Conservation (phyloP, 2,329 filamentous ascomycete species). For the Zymoseptoria passerinii region DNA sequence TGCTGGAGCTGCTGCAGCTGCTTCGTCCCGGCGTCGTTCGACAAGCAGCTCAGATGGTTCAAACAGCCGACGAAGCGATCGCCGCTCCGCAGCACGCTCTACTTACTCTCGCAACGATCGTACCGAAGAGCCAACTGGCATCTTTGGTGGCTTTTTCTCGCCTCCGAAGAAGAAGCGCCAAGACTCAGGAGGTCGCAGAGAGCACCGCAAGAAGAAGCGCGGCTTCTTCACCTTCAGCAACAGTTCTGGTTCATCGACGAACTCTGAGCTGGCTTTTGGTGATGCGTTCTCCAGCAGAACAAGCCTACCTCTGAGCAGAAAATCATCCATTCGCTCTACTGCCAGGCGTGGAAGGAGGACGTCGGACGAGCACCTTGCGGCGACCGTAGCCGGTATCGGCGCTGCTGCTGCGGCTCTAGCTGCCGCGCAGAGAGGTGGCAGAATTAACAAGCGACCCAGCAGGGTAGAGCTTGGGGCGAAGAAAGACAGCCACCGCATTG, state of each 20-base stretch:
- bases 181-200: slow-evolving; percentile 6
- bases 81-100: slow-evolving; percentile 6
- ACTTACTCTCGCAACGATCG: slow-evolving; percentile 13
- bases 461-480: slow-evolving; percentile 22
- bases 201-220: slow-evolving; percentile 31
- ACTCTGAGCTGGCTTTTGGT: slow-evolving; percentile 41
- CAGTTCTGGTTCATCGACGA: slow-evolving; percentile 37
- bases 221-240: slow-evolving; percentile 45
- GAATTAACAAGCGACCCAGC: slow-evolving; percentile 20
- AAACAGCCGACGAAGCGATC: slow-evolving; percentile 7
- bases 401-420: slow-evolving; percentile 43
- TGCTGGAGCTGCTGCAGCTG: slow-evolving; percentile 19
- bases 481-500: slow-evolving; percentile 9
- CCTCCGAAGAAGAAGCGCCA: slow-evolving; percentile 18
- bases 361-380: slow-evolving; percentile 40
- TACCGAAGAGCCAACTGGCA: slow-evolving; percentile 14
- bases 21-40: slow-evolving; percentile 24
- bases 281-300: slow-evolving; percentile 23
- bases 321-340: slow-evolving; percentile 14
- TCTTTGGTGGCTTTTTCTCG: slow-evolving; percentile 27
- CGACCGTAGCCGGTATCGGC: slow-evolving; percentile 39
- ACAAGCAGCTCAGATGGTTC: slow-evolving; percentile 36
- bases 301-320: slow-evolving; percentile 13
- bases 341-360: slow-evolving; percentile 27
- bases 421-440: slow-evolving; percentile 32